Percentiles rank a stretch among this genome's conserved stretches.
Conservation (phyloP, 192 early-diverging fungal species). For the Rhizophagus sp. region DNA sequence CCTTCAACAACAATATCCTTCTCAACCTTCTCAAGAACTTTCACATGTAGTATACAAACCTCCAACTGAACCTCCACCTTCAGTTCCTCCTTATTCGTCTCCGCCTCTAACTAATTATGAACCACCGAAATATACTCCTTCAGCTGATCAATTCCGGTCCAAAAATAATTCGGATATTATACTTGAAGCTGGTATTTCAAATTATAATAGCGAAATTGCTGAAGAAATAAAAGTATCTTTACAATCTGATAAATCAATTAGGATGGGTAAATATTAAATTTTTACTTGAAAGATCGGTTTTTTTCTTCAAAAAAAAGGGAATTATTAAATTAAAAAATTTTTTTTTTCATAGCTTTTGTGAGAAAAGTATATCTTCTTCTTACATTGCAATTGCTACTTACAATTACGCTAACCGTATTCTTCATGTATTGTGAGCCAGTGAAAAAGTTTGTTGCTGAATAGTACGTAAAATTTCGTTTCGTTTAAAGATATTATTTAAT, state of each 20-base stretch:
- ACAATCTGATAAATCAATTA: conserved; percentile 16
- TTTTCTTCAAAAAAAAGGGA: not conserved
- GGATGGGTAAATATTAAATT: conserved; percentile 12
- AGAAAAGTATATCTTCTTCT: conserved; percentile 29
- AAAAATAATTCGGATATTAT: not conserved
- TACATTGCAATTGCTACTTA: not conserved
- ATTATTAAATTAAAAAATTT: not conserved
- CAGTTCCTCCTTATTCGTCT: not conserved
- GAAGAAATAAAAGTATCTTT: conserved; percentile 5
- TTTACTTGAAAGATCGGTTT: not conserved
- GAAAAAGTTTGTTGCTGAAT: not conserved
- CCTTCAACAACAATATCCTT: not conserved
- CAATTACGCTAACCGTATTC: not conserved
- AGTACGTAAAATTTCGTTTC: not conserved
- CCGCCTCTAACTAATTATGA: not conserved
- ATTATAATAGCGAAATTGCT: not conserved
- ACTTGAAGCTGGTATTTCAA: not conserved
- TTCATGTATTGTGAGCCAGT: not conserved
- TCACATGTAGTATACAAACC: not conserved
- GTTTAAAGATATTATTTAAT: not conserved
- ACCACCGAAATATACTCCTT: not conserved
- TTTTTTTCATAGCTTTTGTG: conserved; percentile 16
- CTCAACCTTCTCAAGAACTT: not conserved
- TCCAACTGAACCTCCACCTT: not conserved
- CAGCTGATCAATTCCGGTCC: not conserved